These are phyloP conservation scores for Rhodotorula sp. DNA, from an alignment of 1,284 basidiomycete genomes.

Conservation along the genomic window DNA sequence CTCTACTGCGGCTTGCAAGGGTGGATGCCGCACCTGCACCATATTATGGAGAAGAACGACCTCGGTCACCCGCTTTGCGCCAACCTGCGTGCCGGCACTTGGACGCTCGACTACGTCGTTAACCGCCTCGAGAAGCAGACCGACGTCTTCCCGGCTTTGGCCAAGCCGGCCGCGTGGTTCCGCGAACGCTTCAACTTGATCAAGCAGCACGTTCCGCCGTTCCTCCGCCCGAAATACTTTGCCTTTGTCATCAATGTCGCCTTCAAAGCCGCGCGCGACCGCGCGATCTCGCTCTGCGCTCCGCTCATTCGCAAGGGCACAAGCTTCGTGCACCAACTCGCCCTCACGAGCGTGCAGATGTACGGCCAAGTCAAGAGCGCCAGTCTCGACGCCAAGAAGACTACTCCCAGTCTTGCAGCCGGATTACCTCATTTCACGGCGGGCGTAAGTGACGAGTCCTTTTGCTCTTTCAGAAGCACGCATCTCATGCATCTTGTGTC, in stretches of 20 bases:
- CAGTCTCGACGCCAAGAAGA: conserved; percentile 65
- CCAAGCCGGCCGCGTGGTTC: conserved; percentile 73
- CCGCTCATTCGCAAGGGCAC: conserved; percentile 80
- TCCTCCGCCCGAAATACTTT: conserved; percentile 90
- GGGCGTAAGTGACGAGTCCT: conserved; percentile 48
- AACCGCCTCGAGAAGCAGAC: conserved; percentile 70
- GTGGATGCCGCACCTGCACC: conserved; percentile 83
- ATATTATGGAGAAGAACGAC: conserved; percentile 82
- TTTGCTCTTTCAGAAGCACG: no score
- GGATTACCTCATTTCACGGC: conserved; percentile 87
- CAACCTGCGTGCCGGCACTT: conserved; percentile 78
- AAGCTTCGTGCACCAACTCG: conserved; percentile 82
- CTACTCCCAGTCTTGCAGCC: conserved; percentile 81
- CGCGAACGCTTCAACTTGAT: conserved; percentile 77
- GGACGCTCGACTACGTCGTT: conserved; percentile 83
- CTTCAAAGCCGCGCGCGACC: conserved; percentile 79
- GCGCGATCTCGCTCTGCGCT: conserved; percentile 78
- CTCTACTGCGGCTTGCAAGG: conserved; percentile 90
- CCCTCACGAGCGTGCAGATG: conserved; percentile 85
- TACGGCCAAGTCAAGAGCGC: conserved; percentile 83
- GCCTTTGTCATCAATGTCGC: conserved; percentile 82
- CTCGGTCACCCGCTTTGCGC: conserved; percentile 84
- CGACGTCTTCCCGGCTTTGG: conserved; percentile 64
- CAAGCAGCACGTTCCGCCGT: conserved; percentile 69
- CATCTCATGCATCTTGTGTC: background rate